Base-by-base conservation (phyloP, 352 stramenopile genomes). In the Pythium chondricola region DNA sequence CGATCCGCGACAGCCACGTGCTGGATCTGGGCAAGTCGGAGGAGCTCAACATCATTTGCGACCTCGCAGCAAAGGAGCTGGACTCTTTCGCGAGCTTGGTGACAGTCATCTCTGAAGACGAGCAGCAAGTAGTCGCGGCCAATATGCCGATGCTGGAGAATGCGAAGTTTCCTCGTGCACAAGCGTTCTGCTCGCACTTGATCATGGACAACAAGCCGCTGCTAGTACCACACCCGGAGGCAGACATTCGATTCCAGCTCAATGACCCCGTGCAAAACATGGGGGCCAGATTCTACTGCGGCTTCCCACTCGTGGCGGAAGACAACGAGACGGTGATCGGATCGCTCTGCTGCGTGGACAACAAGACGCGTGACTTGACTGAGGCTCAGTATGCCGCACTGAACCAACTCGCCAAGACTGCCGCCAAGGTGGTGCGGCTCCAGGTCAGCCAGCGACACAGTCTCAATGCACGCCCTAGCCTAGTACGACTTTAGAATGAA, bases 41-140 rank as follows among this genome's bases (percentile, higher is more conserved):
- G 5, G 77, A 88, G 44, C 63, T 88, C 13, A 67, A 78, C 22
- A 80, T 85, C 40, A 78, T 88, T 43, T 88, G 77, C 47, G 65
- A 63, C 4, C 40, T 88, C 29, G 74, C 72, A n/a, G 55, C 58
- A 1, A 75, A 71, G 39, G 71, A 86, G 41, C 63, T 88, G 11
- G 55, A 57, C 18, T 83, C 70, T 32, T 64, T 65, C 8, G 61
- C 68, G 13, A 82, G 62, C 49, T 70, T 82, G 44, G 64, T 88
- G 55, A 85, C 71, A 24, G 47, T 88, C 31, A 67, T 88, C 35
- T 66, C 75, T 11, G 52, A 63, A 10, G 48, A 75, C n/a, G 41
- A 71, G 26, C 39, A 76, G 40, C 49, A 70, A 46, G 68, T 86
- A 13, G 48, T 83, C 35, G 68, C 69, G 1, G 72, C 71, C 26